Evolutionary conservation across 768 basidiomycete genomes (phyloP).

Genomic region (Trametes gibbosa): DNA sequence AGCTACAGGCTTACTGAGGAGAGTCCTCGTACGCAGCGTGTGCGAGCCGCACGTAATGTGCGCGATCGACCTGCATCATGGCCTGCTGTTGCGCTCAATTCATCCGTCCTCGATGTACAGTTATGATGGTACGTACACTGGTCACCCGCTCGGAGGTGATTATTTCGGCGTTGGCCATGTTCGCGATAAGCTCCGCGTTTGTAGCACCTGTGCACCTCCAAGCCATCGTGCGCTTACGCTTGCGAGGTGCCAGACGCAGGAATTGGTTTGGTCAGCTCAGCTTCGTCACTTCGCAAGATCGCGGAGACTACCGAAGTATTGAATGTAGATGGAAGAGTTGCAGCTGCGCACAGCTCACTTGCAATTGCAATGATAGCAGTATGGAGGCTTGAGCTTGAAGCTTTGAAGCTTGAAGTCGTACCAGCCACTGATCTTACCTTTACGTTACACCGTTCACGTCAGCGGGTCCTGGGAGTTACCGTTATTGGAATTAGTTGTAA

Average conservation of each 20-base stretch:
- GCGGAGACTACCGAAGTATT: too few relatives aligned
- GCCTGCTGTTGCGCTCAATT: slow-evolving; percentile 30
- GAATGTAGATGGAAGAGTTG: too few relatives aligned
- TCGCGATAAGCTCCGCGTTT: slow-evolving; percentile 71
- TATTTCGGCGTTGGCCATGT: slow-evolving; percentile 55
- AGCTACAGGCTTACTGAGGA: slow-evolving; percentile 37
- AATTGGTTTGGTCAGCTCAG: background rate
- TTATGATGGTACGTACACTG: slow-evolving; percentile 40
- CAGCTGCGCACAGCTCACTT: too few relatives aligned
- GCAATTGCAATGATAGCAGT: too few relatives aligned
- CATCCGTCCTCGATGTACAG: background rate
- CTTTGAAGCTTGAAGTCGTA: too few relatives aligned
- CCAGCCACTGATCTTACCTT: too few relatives aligned
- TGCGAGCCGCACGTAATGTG: slow-evolving; percentile 41
- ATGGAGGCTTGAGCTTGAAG: too few relatives aligned
- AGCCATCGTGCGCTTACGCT: slow-evolving; percentile 56
- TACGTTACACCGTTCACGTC: too few relatives aligned
- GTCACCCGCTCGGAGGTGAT: slow-evolving; percentile 54
- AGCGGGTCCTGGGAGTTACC: too few relatives aligned
- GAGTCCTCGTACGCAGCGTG: slow-evolving; percentile 47
- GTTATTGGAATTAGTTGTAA: too few relatives aligned
- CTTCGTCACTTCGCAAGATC: too few relatives aligned
- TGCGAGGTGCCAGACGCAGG: background rate
- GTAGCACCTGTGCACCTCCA: slow-evolving; percentile 74
- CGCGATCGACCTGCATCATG: slow-evolving; percentile 46